Base-by-base conservation (phyloP, 768 basidiomycete species). In the Hemileccinum impolitum region DNA sequence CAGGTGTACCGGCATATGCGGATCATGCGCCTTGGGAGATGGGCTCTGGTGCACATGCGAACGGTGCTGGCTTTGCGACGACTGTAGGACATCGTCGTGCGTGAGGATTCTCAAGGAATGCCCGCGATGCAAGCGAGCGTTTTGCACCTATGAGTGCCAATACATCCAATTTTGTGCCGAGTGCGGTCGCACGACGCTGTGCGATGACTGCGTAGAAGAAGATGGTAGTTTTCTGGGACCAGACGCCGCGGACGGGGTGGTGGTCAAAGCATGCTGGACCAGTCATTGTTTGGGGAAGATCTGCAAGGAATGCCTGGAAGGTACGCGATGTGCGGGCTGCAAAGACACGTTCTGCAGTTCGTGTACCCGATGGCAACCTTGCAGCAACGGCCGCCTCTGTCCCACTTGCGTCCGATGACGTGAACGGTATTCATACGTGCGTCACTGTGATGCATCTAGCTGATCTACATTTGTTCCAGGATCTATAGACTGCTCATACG, bases 131-230 rank as follows among this genome's bases (percentile, higher is more conserved):
- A 47, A 1, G 30, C 42, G 38, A 44, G 39, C 38, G 39, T 64
- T 45, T 36, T 64, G 61, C 47, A 14, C 39, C 18, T 28, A 52
- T 18, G 39, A 39, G 3, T 66, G 62, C 64, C 47, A 51, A 4
- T 64, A 66, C 41, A 64, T 64, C 14, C 44, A 41, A 15, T 52
- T 32, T n/a, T 64, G 62, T 35, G 7, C 17, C 32, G 56, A 52
- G 18, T 64, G 63, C 26, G 43, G 32, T 37, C 56, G 54, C 21
- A 50, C 56, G 42, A 56, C 53, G 43, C 14, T 58, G 39, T 64
- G 64, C 42, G 47, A 64, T 4, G 63, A 64, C 35, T 66, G 63
- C 31, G 36, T 30, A 13, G 65, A 64, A 45, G 62, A 61, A 49
- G 62, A 66, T 5, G 28, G 38, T 5, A 13, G 23, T 1, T 12